Evolutionary conservation across 164 flowering plant species (phyloP), one percentile per base, ranked within the genome.

Genomic region (Chloranthus sessilifolius): DNA sequence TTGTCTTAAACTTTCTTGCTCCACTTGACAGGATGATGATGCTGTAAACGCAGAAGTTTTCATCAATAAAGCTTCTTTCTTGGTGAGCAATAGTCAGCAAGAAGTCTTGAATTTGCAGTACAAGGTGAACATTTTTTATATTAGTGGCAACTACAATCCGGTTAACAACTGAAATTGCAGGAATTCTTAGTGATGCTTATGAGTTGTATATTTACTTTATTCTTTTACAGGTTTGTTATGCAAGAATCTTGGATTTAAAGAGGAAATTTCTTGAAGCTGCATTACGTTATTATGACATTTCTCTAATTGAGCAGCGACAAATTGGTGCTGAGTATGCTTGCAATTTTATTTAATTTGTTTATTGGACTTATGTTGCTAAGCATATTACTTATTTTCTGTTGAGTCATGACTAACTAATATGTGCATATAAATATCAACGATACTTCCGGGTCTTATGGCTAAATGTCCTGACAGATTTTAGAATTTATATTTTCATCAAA

Each of bases 321-420:
- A 88, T 92, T 52, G 98, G 90, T 65, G 97, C 88, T 55, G 95
- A 88, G 95, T 92, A 92, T 55, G 98, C n/a, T n/a, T n/a, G n/a
- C n/a, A n/a, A n/a, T n/a, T n/a, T n/a, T n/a, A n/a, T n/a, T n/a
- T n/a, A n/a, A n/a, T n/a, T n/a, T n/a, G n/a, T n/a, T n/a, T n/a
- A n/a, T n/a, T n/a, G n/a, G n/a, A n/a, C n/a, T n/a, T n/a, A n/a
- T n/a, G n/a, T n/a, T n/a, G n/a, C n/a, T n/a, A n/a, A n/a, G n/a
- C n/a, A n/a, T n/a, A n/a, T n/a, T n/a, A n/a, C n/a, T n/a, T n/a
- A n/a, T n/a, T n/a, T n/a, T n/a, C n/a, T n/a, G n/a, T n/a, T n/a
- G n/a, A n/a, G n/a, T n/a, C n/a, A n/a, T n/a, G n/a, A n/a, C n/a
- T n/a, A n/a, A n/a, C n/a, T n/a, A n/a, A n/a, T n/a, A n/a, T n/a